A percentile compares a stretch with the other conserved stretches of the same genome.
These are phyloP conservation scores for Lotus japonicus DNA, from an alignment of 306 rosid genomes.

Conservation along the genomic window DNA sequence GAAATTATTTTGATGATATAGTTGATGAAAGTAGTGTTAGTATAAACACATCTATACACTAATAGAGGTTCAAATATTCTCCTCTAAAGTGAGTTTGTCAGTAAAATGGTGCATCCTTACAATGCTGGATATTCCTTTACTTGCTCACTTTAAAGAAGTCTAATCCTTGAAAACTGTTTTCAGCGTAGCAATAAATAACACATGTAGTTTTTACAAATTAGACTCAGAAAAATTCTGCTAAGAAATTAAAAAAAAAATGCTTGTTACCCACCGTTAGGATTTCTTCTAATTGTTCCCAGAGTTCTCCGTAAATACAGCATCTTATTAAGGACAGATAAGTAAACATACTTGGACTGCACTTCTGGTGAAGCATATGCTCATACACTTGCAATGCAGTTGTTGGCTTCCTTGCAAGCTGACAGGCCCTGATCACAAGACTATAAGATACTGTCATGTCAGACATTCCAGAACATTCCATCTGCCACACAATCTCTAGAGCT, in stretches of 20 bases:
- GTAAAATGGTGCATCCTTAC: too few relatives aligned
- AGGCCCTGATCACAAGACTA: constrained; percentile 69
- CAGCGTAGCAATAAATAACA: not conserved
- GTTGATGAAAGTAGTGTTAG: not conserved
- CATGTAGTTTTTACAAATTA: not conserved
- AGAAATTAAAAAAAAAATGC: constrained; percentile 11
- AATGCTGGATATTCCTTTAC: too few relatives aligned
- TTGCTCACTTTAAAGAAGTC: too few relatives aligned
- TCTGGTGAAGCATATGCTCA: constrained; percentile 70
- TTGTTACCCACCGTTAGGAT: constrained; percentile 56
- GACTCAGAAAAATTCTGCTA: not conserved
- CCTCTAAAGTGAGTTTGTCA: too few relatives aligned
- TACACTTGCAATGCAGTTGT: constrained; percentile 76
- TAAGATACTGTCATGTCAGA: constrained; percentile 52
- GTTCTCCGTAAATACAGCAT: constrained; percentile 68
- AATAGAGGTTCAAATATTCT: not conserved
- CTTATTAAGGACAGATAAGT: constrained; percentile 59
- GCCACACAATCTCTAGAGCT: constrained; percentile 76
- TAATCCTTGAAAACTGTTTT: not conserved
- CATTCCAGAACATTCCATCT: constrained; percentile 59
- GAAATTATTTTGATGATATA: not conserved
- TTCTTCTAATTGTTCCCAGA: constrained; percentile 67
- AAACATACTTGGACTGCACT: constrained; percentile 57
- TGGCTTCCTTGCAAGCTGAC: constrained; percentile 70
- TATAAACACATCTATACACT: not conserved